Conservation (phyloP, 2,329 filamentous ascomycete species). For the Dactylonectria macrodidyma region DNA sequence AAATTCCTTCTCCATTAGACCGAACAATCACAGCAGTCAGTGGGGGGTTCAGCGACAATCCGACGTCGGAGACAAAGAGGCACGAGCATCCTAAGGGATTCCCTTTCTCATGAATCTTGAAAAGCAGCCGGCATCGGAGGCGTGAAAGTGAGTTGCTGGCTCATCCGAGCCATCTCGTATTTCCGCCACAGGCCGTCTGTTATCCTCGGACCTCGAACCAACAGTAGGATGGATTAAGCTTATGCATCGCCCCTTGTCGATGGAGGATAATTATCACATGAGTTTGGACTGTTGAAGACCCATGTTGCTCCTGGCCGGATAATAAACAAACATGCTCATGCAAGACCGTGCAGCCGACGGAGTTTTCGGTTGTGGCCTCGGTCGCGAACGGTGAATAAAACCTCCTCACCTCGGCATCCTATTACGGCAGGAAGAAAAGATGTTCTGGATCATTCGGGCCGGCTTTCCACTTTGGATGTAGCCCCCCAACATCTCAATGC, state of each 20-base stretch:
- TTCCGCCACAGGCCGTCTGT: constrained; percentile 11
- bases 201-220: constrained; percentile 3
- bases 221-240: neutral
- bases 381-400: constrained; percentile 1
- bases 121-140: constrained; percentile 19
- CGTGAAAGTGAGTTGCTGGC: neutral
- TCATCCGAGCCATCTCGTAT: constrained; percentile 18
- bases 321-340: neutral
- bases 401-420: constrained; percentile 2
- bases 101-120: neutral
- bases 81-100: constrained; percentile 6
- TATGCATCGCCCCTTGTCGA: neutral
- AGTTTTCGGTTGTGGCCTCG: constrained; percentile 16
- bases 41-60: constrained; percentile 1
- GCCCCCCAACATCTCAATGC: constrained; percentile 10
- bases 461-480: constrained; percentile 7
- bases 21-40: neutral
- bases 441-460: constrained; percentile 20
- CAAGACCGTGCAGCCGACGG: constrained; percentile 6
- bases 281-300: neutral
- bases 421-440: neutral
- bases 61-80: constrained; percentile 13
- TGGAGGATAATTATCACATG: neutral
- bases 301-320: neutral
- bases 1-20: neutral